Evolutionary conservation across 1,139 yeast species (phyloP).

Genomic region (Yamadazyma kanchanaburiensis): DNA sequence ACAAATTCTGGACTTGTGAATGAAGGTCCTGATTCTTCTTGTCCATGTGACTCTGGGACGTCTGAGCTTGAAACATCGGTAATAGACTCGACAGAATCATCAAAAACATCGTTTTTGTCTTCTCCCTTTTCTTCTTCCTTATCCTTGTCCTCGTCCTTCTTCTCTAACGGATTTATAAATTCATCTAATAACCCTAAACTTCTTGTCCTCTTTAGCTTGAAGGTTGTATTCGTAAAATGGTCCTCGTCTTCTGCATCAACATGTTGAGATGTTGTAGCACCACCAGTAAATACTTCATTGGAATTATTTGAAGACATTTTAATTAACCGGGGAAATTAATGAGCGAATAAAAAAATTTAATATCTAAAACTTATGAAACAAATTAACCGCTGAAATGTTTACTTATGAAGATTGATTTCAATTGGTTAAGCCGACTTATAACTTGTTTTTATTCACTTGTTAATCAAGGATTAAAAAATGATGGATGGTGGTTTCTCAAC

Average conservation of each 20-base stretch:
- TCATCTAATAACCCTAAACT: conserved; percentile 81
- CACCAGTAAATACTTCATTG: conserved; percentile 43
- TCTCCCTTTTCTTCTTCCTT: conserved; percentile 1
- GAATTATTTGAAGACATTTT: conserved; percentile 7
- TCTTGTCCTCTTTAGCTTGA: conserved; percentile 76
- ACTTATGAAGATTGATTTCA: no score
- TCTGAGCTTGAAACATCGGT: conserved; percentile 1
- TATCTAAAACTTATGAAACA: conserved; percentile 1
- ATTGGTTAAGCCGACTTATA: no score
- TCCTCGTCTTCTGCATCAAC: conserved; percentile 71
- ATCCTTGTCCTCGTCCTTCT: conserved; percentile 7
- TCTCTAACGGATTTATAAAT: conserved; percentile 43
- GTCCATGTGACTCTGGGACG: conserved; percentile 2
- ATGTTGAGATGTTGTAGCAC: conserved; percentile 53
- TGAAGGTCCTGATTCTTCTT: conserved; percentile 4
- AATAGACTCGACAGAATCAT: neutral
- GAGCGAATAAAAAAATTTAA: conserved; percentile 1
- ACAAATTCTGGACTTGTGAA: conserved; percentile 34
- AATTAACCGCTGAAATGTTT: no score
- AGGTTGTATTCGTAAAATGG: conserved; percentile 70
- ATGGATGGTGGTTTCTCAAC: no score
- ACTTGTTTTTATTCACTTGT: no score
- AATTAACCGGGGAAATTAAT: neutral
- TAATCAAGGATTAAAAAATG: no score
- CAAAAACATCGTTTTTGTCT: neutral